phyloP scores from a whole-genome alignment of 352 stramenopile species.

The Pythium diclinum region DNA sequence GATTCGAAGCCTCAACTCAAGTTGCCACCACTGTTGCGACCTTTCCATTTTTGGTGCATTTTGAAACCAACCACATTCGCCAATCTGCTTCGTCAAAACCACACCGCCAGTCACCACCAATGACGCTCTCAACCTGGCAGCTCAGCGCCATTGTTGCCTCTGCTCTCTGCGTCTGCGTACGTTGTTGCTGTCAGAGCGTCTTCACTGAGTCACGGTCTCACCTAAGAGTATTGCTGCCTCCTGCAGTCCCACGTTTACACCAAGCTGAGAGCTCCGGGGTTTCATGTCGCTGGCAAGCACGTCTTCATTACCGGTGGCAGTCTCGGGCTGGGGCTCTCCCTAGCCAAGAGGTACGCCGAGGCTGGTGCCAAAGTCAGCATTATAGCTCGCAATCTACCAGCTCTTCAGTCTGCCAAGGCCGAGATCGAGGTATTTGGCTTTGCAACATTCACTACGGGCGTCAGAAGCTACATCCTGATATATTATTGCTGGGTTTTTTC shows the following conservation, averaged over 20 bases:
- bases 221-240: neutral
- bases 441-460: too few species aligned
- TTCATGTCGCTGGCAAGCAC: conserved; percentile 68
- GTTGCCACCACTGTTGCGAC: too few species aligned
- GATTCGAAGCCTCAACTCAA: neutral
- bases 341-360: conserved; percentile 42
- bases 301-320: conserved; percentile 66
- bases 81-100: neutral
- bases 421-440: conserved; percentile 29
- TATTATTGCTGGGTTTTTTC: neutral
- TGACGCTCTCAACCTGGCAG: conserved; percentile 9
- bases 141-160: conserved; percentile 11
- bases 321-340: conserved; percentile 40
- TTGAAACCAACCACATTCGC: neutral
- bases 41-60: too few species aligned
- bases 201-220: neutral
- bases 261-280: conserved; percentile 55
- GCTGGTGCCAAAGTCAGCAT: conserved; percentile 43
- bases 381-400: conserved; percentile 31
- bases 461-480: too few species aligned
- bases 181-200: neutral
- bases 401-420: conserved; percentile 34
- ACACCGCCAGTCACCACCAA: neutral
- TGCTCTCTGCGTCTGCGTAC: conserved; percentile 3
- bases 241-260: conserved; percentile 50